A percentile compares a stretch with the other conserved stretches of the same genome.
Conservation (phyloP, 2,329 filamentous ascomycete species). For the Neofusicoccum parvum region DNA sequence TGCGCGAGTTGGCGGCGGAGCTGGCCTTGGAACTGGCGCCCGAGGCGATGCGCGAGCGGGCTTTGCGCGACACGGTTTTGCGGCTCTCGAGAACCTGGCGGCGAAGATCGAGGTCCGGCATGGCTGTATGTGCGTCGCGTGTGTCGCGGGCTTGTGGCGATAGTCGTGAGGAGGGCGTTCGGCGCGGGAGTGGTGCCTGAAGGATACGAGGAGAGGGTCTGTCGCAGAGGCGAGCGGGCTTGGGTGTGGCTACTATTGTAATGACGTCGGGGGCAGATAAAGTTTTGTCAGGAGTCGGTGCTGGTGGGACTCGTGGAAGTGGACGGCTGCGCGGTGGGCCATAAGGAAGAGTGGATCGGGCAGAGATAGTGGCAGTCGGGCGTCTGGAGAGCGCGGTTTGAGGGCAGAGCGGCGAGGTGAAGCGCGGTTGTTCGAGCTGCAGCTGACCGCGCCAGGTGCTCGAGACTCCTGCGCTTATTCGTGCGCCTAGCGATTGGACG, state of each 20-base stretch:
- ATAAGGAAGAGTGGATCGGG: constrained; percentile 13
- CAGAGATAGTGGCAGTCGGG: background rate
- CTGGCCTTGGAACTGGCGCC: constrained; percentile 60
- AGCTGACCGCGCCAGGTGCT: constrained; percentile 13
- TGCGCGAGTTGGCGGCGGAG: constrained; percentile 61
- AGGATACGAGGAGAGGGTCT: background rate
- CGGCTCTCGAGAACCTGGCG: constrained; percentile 72
- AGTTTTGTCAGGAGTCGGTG: background rate
- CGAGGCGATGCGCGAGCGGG: constrained; percentile 58
- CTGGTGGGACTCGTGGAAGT: constrained; percentile 1
- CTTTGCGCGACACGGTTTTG: constrained; percentile 73
- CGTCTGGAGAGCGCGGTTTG: background rate
- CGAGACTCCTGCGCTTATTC: constrained; percentile 13
- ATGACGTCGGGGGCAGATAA: constrained; percentile 19
- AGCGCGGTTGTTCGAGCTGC: constrained; percentile 7
- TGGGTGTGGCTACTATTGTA: background rate
- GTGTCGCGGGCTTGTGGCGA: constrained; percentile 24
- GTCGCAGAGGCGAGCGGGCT: background rate
- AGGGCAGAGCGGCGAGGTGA: constrained; percentile 1
- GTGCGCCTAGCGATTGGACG: constrained; percentile 17
- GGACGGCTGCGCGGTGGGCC: constrained; percentile 6
- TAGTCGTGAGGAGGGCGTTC: background rate
- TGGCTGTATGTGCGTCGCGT: constrained; percentile 32
- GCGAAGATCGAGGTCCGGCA: constrained; percentile 59
- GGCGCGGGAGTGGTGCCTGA: background rate